Conservation (phyloP, 2,329 filamentous ascomycete species). For the Knufia fluminis region DNA sequence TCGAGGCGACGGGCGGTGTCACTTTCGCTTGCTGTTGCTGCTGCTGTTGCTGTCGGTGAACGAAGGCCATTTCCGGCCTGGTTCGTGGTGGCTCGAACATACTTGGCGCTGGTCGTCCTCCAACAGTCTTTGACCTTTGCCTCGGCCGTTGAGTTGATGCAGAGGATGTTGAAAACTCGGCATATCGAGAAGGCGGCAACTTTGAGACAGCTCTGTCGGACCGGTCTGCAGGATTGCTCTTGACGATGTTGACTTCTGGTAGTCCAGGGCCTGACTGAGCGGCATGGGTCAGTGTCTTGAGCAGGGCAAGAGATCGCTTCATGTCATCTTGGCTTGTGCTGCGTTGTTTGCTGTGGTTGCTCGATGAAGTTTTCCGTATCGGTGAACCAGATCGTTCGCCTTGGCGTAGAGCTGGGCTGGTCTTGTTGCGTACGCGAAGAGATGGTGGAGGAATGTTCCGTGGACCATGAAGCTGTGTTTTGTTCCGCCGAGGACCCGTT, state of each 20-base stretch:
- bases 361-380: not conserved
- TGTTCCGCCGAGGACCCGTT: not conserved
- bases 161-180: not conserved
- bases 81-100: too few relatives aligned
- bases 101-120: too few relatives aligned
- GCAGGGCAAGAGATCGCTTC: not conserved
- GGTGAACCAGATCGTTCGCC: not conserved
- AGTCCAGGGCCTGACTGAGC: not conserved
- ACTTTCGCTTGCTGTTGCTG: not conserved
- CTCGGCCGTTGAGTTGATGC: too few relatives aligned
- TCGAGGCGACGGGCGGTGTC: not conserved
- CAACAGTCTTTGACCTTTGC: too few relatives aligned
- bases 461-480: conserved; percentile 1
- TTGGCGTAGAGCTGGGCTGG: not conserved
- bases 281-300: not conserved
- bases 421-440: not conserved
- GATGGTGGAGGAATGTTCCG: conserved; percentile 1
- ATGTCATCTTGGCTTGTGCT: not conserved
- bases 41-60: not conserved
- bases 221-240: not conserved
- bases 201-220: not conserved
- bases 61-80: too few relatives aligned
- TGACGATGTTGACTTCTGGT: conserved; percentile 1
- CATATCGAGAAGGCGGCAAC: not conserved
- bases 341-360: not conserved